Evolutionary conservation across 129 eudicot genomes (phyloP), one percentile per base, ranked within the genome.

Genomic region (Dittrichia graveolens): DNA sequence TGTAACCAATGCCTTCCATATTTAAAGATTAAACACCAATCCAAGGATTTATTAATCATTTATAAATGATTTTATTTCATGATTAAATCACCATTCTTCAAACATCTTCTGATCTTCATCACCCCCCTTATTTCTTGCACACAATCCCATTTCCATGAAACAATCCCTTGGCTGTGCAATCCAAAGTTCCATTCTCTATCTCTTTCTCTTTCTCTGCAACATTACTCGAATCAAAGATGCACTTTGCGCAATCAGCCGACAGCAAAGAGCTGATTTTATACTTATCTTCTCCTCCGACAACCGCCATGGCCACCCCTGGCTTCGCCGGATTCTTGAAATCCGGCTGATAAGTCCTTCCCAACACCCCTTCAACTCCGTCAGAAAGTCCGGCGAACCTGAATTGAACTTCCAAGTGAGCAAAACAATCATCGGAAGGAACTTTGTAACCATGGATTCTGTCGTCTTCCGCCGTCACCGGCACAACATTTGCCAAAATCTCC

Each of bases 261-360:
- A 86, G 8, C 59, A 89, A 83, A 6, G 86, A 50, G 4, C 78
- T 46, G 7, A 87, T 86, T 52, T 63, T 75, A 63, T 82, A 86
- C 76, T 73, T 82, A 35, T 89, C 84, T 78, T 89, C 90, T 19
- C 90, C 96, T 12, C 90, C 90, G 8, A 86, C 84, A 31, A 86
- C 89, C 42, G 91, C 85, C 96, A 89, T 83, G 3, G 84, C 96
- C 13, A 84, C 88, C 38, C 88, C 91, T 5, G 82, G 78, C 75
- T 81, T 83, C 4, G 88, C 86, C 0, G 86, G 88, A 42, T 81
- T 86, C 75, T 74, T 64, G 45, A 83, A 86, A 71, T 86, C 84
- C 0, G 82, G 88, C 68, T 69, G 84, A 62, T 83, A 86, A 4
- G 91, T 83, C 47, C 86, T 55, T 5, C 88, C 86, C 54, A 86